Evolutionary conservation across 148 eudicot species (phyloP).

Genomic region (Amaranthus palmeri): DNA sequence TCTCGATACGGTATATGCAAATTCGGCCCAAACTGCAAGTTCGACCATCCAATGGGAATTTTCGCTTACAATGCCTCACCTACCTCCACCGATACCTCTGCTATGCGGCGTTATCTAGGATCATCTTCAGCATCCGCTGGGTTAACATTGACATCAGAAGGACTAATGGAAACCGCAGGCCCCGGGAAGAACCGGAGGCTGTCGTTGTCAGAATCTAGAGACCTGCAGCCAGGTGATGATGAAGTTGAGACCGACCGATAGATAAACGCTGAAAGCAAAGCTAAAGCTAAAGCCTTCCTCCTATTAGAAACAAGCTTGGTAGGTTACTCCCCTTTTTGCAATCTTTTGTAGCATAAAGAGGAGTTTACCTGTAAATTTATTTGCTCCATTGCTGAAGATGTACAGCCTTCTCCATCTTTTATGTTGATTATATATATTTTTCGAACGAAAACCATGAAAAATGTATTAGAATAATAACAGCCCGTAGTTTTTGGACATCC

Average conservation of each 20-base stretch:
- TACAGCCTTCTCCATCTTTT: slow-evolving; percentile 41
- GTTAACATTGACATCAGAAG: slow-evolving; percentile 41
- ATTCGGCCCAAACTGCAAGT: slow-evolving; percentile 95
- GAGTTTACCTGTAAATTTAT: slow-evolving; percentile 56
- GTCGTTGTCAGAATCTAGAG: slow-evolving; percentile 63
- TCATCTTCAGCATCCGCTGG: slow-evolving; percentile 56
- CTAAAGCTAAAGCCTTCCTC: neutral
- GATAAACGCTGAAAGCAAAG: slow-evolving; percentile 20
- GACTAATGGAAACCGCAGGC: slow-evolving; percentile 34
- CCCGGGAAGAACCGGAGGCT: slow-evolving; percentile 48
- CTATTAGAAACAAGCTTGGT: slow-evolving; percentile 2
- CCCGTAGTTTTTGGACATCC: no score
- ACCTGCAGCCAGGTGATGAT: slow-evolving; percentile 53
- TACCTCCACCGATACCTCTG: slow-evolving; percentile 51
- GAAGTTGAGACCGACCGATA: slow-evolving; percentile 42
- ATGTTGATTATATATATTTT: slow-evolving; percentile 23
- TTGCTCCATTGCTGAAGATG: slow-evolving; percentile 61
- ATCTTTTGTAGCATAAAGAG: slow-evolving; percentile 36
- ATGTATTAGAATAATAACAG: no score
- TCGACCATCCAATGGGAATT: slow-evolving; percentile 80
- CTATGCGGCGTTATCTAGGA: slow-evolving; percentile 53
- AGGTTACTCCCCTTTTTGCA: slow-evolving; percentile 35
- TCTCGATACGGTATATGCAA: slow-evolving; percentile 95
- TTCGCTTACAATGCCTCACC: slow-evolving; percentile 52
- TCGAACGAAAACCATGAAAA: slow-evolving; percentile 20